Percentiles rank a stretch among this genome's conserved stretches.
Conservation (phyloP, 805 yeast genomes). For the Cyberlindnera lachancei region DNA sequence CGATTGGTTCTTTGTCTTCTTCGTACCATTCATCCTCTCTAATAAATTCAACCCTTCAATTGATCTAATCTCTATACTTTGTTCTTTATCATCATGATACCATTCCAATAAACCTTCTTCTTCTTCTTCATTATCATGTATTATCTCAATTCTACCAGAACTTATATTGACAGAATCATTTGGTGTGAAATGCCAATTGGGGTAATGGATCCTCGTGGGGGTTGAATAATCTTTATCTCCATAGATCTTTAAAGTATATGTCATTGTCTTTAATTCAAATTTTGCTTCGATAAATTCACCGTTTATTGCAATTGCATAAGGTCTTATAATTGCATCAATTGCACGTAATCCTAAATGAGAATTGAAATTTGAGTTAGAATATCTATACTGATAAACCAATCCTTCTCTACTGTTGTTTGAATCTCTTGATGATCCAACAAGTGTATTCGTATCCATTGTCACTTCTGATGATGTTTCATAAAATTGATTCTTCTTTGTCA, state of each 20-base stretch:
- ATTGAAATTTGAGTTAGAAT: neutral
- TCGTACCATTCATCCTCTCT: too few species aligned
- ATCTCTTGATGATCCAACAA: constrained; percentile 1
- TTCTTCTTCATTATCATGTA: too few species aligned
- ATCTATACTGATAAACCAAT: too few species aligned
- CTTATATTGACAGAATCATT: constrained; percentile 43
- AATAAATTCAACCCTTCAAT: too few species aligned
- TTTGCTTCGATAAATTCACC: constrained; percentile 51
- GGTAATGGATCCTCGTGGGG: constrained; percentile 62
- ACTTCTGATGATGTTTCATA: neutral
- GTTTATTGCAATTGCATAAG: constrained; percentile 56
- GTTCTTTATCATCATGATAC: constrained; percentile 49
- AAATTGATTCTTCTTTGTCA: neutral
- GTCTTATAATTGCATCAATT: constrained; percentile 66
- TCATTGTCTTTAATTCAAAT: constrained; percentile 46
- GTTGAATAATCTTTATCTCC: constrained; percentile 19
- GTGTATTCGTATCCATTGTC: neutral
- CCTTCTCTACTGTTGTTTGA: neutral
- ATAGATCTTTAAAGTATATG: constrained; percentile 41
- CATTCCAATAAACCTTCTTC: constrained; percentile 47
- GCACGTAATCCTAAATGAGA: constrained; percentile 57
- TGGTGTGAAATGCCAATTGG: constrained; percentile 60
- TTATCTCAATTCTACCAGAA: too few species aligned
- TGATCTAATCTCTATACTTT: constrained; percentile 23
- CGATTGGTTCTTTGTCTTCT: too few species aligned